Conservation (phyloP, 768 basidiomycete genomes). For the Kwoniella mangroviensis region DNA sequence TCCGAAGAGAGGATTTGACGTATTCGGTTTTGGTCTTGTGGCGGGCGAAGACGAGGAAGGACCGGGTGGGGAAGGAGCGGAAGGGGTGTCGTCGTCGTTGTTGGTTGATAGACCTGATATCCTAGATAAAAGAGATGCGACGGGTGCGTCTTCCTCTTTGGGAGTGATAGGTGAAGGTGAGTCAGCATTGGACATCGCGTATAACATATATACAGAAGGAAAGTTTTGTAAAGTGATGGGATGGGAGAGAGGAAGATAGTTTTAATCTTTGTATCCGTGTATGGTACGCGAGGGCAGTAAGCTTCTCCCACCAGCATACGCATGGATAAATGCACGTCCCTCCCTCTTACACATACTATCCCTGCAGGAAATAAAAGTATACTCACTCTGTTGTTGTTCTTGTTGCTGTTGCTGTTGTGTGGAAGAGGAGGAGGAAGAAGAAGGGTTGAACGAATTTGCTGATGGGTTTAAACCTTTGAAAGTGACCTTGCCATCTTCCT, state of each 20-base stretch:
- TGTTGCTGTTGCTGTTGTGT: not conserved
- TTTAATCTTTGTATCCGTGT: not conserved
- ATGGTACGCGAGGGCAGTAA: not conserved
- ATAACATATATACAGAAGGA: not conserved
- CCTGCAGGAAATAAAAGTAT: not conserved
- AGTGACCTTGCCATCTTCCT: constrained; percentile 25
- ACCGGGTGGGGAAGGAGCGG: not conserved
- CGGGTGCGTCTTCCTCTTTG: constrained; percentile 28
- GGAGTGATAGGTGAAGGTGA: not conserved
- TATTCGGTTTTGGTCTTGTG: constrained; percentile 31
- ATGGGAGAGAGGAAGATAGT: constrained; percentile 1
- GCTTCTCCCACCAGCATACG: not conserved
- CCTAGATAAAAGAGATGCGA: constrained; percentile 43
- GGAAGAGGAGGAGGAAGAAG: constrained; percentile 16
- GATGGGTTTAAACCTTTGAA: constrained; percentile 19
- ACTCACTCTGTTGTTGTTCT: constrained; percentile 24
- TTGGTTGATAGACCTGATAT: constrained; percentile 43
- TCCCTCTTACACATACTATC: not conserved
- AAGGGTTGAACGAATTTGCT: constrained; percentile 13
- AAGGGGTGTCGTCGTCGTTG: constrained; percentile 2
- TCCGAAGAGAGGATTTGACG: constrained; percentile 39
- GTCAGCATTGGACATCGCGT: constrained; percentile 1
- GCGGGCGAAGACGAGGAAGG: constrained; percentile 17
- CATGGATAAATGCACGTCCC: constrained; percentile 8
- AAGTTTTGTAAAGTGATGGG: not conserved